Base-by-base conservation (phyloP, 2,329 filamentous ascomycete genomes). In the Alternaria consortialis region DNA sequence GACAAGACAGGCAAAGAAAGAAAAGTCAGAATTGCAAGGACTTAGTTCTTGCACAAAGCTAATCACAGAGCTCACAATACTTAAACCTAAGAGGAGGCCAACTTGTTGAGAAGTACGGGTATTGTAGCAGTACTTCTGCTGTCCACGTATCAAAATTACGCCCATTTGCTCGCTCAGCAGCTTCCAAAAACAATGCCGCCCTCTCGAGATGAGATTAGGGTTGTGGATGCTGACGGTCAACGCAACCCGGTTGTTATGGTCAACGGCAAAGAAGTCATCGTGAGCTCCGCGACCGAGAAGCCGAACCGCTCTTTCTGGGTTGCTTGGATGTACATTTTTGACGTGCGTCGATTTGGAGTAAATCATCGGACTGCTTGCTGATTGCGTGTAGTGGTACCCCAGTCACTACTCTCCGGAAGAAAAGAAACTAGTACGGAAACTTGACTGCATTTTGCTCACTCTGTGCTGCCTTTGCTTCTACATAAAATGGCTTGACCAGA, bases 401-500 rank as follows among this genome's bases (percentile, higher is more conserved):
- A 65, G 59, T 48, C 65, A 70, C 42, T 69, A 69, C 36, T 64
- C 62, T 5, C 65, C 65, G 7, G 63, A 65, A 37, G 65, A 70
- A 32, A 68, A 67, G 54, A 68, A 63, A 40, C 56, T 70, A 7
- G 51, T 70, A 12, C 56, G 64, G 2, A 70, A 70, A 50, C 66
- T 68, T 32, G 67, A 70, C 36, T 60, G 62, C 17, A 64, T 68
- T 20, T 27, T 70, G 29, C 62, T 68, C 12, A 70, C 64, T 6
- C 46, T 70, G 7, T 67, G 67, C 53, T 70, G 66, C 46, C 53
- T 70, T 6, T 70, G 67, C 55, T 70, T 70, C 51, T 70, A 67
- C 56, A 67, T 70, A 56, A 70, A 70, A 37, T 67, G 64, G 64
- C 66, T 70, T 11, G 67, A 70, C 56, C 67, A 70, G 36, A 70